Evolutionary conservation across 192 early-diverging fungal genomes (phyloP), one percentile per base, ranked within the genome.

Genomic region (Linnemannia elongata): DNA sequence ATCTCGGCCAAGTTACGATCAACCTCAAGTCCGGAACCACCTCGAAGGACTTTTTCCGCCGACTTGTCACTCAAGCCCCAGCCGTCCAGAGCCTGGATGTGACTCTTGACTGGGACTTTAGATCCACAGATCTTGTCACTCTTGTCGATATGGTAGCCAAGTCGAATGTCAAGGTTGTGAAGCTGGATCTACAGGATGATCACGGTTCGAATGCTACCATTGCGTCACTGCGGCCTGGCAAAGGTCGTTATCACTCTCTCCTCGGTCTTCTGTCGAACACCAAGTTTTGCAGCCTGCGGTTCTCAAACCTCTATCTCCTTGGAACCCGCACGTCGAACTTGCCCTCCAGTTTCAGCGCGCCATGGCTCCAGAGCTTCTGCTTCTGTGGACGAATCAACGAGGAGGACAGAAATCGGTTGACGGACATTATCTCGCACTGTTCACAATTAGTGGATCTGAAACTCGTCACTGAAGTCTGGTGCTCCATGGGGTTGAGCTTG

Each of bases 31-130:
- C 77, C 27, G 24, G 18, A 12, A 72, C 30, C 3, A 6, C 36
- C 24, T 47, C 77, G 20, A 70, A 79, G 38, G 69, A 72, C 39
- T 71, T 79, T 71, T 72, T 79, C 45, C 35, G 13, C 0, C 68
- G 71, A 13, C 69, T 71, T 3, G 49, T 24, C 2, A 49, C 13
- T 1, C 44, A 70, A 1, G 77, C 69, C 1, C 69, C 77, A 8
- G 77, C 69, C 9, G 68, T 79, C 24, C 71, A 70, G 22, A 49
- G 49, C 30, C 44, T 79, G 1, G 49, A 79, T 1, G 69, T 79
- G 30, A 55, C 47, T 9, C 17, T 79, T 1, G 49, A 54, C 0
- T 79, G 77, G 77, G 38, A 3, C 4, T 70, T 79, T 36, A n/a
- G 49, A 2, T 52, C 69, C 3, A n/a, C n/a, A n/a, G n/a, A n/a